phyloP scores from a whole-genome alignment of 768 basidiomycete species.

The Leccinum subgranulosum region DNA sequence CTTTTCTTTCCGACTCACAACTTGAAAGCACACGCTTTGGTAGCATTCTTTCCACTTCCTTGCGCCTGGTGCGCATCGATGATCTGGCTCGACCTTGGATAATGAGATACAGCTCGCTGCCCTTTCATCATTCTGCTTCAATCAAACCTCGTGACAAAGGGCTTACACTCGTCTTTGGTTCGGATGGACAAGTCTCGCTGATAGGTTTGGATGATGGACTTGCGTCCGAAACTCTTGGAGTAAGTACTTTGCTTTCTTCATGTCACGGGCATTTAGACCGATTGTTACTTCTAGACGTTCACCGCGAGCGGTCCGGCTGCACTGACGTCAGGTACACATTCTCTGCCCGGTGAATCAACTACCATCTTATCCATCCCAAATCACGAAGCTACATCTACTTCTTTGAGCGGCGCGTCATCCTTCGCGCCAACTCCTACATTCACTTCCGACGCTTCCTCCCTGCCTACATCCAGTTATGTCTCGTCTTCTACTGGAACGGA shows the following conservation, averaged over 20 bases:
- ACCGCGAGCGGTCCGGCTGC: not conserved
- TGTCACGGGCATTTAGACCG: not conserved
- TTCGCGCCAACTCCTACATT: conserved; percentile 1
- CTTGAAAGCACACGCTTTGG: conserved; percentile 14
- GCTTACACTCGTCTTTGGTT: conserved; percentile 25
- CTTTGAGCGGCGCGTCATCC: conserved; percentile 1
- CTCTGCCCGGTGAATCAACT: not conserved
- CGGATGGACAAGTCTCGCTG: conserved; percentile 28
- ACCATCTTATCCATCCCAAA: conserved; percentile 14
- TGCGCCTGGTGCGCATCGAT: conserved; percentile 32
- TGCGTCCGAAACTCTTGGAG: not conserved
- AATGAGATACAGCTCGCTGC: conserved; percentile 16
- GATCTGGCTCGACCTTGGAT: conserved; percentile 16
- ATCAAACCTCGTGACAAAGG: conserved; percentile 16
- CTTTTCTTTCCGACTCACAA: not conserved
- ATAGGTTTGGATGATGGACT: conserved; percentile 14
- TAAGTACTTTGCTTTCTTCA: conserved; percentile 2
- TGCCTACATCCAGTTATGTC: conserved; percentile 4
- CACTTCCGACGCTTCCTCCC: not conserved
- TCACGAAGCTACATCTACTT: conserved; percentile 18
- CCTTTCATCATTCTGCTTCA: conserved; percentile 7
- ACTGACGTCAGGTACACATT: conserved; percentile 2
- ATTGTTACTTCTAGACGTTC: conserved; percentile 10
- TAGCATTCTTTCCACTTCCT: conserved; percentile 5
- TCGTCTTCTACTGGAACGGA: conserved; percentile 6